A percentile compares a stretch with the other conserved stretches of the same genome.
Evolutionary conservation across 108 stramenopile species (phyloP).

Genomic region (Bacterosira constricta): DNA sequence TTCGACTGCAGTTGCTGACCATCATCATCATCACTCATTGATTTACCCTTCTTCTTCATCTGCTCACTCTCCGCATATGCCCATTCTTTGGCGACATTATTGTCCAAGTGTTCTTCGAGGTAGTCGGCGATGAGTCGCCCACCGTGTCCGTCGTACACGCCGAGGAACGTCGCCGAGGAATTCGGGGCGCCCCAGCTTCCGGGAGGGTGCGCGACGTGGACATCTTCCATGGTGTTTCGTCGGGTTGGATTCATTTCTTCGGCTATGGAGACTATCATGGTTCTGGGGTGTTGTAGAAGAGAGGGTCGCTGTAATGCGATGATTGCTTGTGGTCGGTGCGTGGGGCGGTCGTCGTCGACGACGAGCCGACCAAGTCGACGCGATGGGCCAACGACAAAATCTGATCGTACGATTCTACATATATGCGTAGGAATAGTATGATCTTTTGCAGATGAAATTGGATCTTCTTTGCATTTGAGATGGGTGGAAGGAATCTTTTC

Average conservation of each 20-base stretch:
- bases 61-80: constrained; percentile 7
- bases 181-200: constrained; percentile 66
- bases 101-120: constrained; percentile 76
- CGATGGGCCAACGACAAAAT: no score
- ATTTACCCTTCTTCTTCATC: neutral
- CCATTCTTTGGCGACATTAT: constrained; percentile 87
- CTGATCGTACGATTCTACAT: no score
- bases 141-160: constrained; percentile 96
- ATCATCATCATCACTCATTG: neutral
- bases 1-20: neutral
- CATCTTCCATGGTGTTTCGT: constrained; percentile 97
- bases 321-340: neutral
- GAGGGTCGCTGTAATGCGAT: neutral
- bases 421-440: no score
- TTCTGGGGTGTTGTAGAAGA: no score
- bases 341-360: no score
- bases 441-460: no score
- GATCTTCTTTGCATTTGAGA: no score
- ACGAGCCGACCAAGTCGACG: no score
- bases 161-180: constrained; percentile 72
- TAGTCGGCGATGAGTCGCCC: constrained; percentile 93
- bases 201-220: constrained; percentile 62
- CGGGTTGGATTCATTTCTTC: constrained; percentile 94
- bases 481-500: no score
- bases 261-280: constrained; percentile 45